phyloP scores from a whole-genome alignment of 106 monocot species.

The Dioscorea alata region DNA sequence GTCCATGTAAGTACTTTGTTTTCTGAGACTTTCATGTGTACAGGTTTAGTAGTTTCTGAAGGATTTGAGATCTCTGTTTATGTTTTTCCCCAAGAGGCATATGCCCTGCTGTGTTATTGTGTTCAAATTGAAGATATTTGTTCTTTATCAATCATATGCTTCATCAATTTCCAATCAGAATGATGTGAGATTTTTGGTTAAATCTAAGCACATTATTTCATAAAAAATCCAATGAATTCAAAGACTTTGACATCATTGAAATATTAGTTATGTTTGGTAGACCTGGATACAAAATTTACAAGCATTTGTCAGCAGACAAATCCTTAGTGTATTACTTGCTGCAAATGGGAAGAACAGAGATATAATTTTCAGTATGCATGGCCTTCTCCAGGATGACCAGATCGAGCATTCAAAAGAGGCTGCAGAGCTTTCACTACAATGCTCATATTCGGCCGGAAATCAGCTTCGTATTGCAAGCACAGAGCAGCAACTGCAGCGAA shows the following conservation, averaged over 20 bases:
- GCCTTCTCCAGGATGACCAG: conserved; percentile 11
- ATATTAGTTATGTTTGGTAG: background rate
- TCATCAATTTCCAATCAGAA: too few relatives aligned
- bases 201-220: background rate
- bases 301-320: too few relatives aligned
- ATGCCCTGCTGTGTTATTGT: background rate
- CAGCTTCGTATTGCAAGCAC: conserved; percentile 14
- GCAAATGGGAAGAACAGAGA: too few relatives aligned
- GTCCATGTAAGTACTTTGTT: background rate
- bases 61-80: background rate
- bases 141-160: too few relatives aligned
- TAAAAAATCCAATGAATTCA: background rate
- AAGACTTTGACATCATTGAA: background rate
- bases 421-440: conserved; percentile 16
- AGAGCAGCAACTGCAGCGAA: conserved; percentile 8
- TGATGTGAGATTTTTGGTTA: too few relatives aligned
- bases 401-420: conserved; percentile 8
- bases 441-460: conserved; percentile 13
- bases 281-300: too few relatives aligned
- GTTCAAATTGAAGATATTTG: too few relatives aligned
- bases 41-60: background rate
- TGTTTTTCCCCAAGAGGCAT: background rate
- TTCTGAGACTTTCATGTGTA: background rate
- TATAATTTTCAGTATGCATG: too few relatives aligned
- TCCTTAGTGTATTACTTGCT: too few relatives aligned